Base-by-base conservation (phyloP, 768 basidiomycete species). In the Tulasnella sp. region DNA sequence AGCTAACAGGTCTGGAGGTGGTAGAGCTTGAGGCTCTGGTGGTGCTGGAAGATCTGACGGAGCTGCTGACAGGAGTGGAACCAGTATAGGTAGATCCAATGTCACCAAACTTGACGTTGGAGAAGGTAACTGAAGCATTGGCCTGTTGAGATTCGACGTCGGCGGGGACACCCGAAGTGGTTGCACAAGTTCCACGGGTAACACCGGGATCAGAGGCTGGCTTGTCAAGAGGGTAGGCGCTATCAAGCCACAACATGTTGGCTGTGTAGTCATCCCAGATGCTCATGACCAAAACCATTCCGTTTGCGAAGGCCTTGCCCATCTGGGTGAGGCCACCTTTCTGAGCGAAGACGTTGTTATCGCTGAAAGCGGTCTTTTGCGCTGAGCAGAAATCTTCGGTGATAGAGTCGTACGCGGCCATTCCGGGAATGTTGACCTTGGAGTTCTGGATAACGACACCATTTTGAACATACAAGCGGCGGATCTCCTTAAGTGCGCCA, bases 221-320 rank as follows among this genome's bases (percentile, higher is more conserved):
- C 28, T 24, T 27, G 39, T 29, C 37, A 44, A 43, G 37, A 34
- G 54, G 54, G 39, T 55, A 55, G 42, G 19, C 34, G 22, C 25
- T 28, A 33, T 55, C 54, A 35, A 52, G 50, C 50, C 41, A 44
- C 27, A 52, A 33, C 75, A 77, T 76, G 64, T 69, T 65, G 54
- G 63, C 75, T 27, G 65, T 65, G 58, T 76, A 67, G 64, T 77
- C 75, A 60, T 76, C 75, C 76, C 75, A 76, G 56, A 76, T 53
- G 40, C 63, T 66, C 59, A 76, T 62, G 52, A 72, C 72, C 56
- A 75, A 64, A 32, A 73, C 74, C 67, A 73, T 69, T 40, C 73
- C 73, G 43, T 61, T 59, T 35, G 56, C 58, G 54, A 73, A 60
- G 8, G 71, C 60, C 40, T 58, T 47, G 51, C 64, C 64, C 60